Percentiles rank a stretch among this genome's conserved stretches.
These are phyloP conservation scores for Aegilops longissima DNA, from an alignment of 176 grass and related monocot genomes.

Conservation along the genomic window DNA sequence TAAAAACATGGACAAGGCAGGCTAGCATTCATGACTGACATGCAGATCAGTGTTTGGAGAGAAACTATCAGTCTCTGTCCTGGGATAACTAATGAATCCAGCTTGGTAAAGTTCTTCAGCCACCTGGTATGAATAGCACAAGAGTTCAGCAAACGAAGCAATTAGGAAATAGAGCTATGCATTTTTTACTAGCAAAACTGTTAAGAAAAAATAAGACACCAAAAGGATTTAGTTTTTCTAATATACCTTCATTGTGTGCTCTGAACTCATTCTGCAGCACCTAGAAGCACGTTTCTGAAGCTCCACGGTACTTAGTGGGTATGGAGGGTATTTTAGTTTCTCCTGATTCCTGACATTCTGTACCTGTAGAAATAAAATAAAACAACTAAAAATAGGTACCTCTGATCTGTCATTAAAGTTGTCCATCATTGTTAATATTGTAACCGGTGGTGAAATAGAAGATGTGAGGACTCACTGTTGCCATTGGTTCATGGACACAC, in stretches of 20 bases:
- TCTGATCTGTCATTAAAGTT: background rate
- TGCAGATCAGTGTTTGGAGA: constrained; percentile 86
- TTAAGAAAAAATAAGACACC: constrained; percentile 4
- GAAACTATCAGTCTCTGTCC: constrained; percentile 95
- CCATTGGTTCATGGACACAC: constrained; percentile 90
- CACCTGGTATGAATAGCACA: constrained; percentile 53
- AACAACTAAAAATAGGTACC: constrained; percentile 9
- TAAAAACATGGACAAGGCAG: constrained; percentile 21
- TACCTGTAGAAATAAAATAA: constrained; percentile 54
- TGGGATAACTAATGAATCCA: constrained; percentile 97
- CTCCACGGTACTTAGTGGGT: constrained; percentile 90
- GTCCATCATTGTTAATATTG: background rate
- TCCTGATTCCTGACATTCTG: constrained; percentile 86
- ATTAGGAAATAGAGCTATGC: constrained; percentile 9
- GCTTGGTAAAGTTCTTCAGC: constrained; percentile 92
- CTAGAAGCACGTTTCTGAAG: constrained; percentile 98
- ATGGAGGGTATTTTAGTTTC: constrained; percentile 94
- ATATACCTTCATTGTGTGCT: constrained; percentile 93
- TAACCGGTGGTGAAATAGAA: constrained; percentile 21
- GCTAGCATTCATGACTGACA: constrained; percentile 46
- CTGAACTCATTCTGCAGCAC: constrained; percentile 96
- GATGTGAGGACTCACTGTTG: constrained; percentile 65
- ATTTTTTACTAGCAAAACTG: constrained; percentile 25
- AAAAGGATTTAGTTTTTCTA: constrained; percentile 9
- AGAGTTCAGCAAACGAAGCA: constrained; percentile 29